A percentile compares a stretch with the other conserved stretches of the same genome.
phyloP scores from a whole-genome alignment of 2,329 filamentous ascomycete species.

The Aspergillus spinulosporus region DNA sequence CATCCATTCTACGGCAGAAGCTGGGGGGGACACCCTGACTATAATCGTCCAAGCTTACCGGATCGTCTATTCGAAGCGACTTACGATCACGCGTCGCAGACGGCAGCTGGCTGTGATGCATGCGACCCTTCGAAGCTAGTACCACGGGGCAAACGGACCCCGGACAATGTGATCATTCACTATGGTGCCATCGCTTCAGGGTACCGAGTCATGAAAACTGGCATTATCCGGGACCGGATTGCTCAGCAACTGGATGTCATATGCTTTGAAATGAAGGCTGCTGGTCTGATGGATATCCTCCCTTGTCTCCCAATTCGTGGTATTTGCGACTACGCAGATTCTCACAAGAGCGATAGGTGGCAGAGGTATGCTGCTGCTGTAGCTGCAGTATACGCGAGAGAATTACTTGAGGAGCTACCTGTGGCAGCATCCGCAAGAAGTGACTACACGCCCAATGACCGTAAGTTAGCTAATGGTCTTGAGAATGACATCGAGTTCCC shows the following conservation, averaged over 20 bases:
- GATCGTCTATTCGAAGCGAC: background rate
- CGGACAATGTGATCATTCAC: background rate
- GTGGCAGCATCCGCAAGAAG: background rate
- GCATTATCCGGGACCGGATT: background rate
- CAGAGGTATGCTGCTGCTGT: slow-evolving; percentile 36
- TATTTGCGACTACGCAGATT: slow-evolving; percentile 46
- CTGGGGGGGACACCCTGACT: background rate
- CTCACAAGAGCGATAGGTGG: slow-evolving; percentile 43
- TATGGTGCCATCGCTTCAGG: slow-evolving; percentile 23
- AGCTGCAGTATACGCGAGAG: slow-evolving; percentile 30
- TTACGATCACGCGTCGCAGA: background rate
- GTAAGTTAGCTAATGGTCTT: background rate
- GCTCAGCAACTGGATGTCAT: slow-evolving; percentile 13
- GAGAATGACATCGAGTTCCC: too few relatives aligned
- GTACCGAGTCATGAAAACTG: slow-evolving; percentile 27
- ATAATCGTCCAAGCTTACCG: background rate
- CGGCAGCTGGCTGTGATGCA: background rate
- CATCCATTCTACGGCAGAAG: background rate
- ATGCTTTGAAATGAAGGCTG: slow-evolving; percentile 38
- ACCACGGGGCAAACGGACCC: background rate
- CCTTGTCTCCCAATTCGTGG: slow-evolving; percentile 44
- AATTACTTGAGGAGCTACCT: background rate
- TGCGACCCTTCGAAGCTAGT: background rate
- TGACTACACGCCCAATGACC: background rate
- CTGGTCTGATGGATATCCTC: slow-evolving; percentile 20